A percentile compares a stretch with the other conserved stretches of the same genome.
Conservation (phyloP, 805 yeast genomes). For the Cyberlindnera bimundalis region DNA sequence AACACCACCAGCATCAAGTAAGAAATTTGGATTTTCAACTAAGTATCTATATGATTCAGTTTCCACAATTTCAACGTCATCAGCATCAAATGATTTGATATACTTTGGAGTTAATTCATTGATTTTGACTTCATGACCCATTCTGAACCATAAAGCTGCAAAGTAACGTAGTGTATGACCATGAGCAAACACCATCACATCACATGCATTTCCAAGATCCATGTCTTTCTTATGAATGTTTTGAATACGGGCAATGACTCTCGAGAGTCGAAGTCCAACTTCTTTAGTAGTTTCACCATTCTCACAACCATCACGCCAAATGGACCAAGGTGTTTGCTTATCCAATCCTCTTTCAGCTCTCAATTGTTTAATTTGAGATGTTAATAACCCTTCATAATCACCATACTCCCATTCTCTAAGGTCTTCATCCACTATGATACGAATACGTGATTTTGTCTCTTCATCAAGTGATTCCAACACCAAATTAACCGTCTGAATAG, state of each 20-base stretch:
- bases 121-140: constrained; percentile 28
- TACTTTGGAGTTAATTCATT: constrained; percentile 16
- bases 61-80: constrained; percentile 31
- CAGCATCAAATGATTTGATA: constrained; percentile 25
- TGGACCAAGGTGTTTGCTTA: constrained; percentile 56
- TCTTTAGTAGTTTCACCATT: constrained; percentile 72
- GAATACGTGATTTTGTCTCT: constrained; percentile 39
- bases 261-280: constrained; percentile 69
- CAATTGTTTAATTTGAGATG: constrained; percentile 59
- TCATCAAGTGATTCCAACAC: constrained; percentile 49
- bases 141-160: constrained; percentile 79
- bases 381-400: constrained; percentile 82
- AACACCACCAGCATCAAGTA: constrained; percentile 93
- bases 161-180: constrained; percentile 91
- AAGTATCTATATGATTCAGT: constrained; percentile 33
- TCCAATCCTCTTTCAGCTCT: constrained; percentile 60
- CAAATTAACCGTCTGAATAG: constrained; percentile 68
- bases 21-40: constrained; percentile 65
- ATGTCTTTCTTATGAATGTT: constrained; percentile 54
- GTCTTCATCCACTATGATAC: constrained; percentile 56
- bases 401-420: constrained; percentile 96
- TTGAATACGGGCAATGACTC: constrained; percentile 62
- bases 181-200: constrained; percentile 82
- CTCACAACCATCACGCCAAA: constrained; percentile 93
- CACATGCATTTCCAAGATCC: constrained; percentile 52